Evolutionary conservation across 2,329 filamentous ascomycete genomes (phyloP).

Genomic region (Aspergillus transmontanensis): DNA sequence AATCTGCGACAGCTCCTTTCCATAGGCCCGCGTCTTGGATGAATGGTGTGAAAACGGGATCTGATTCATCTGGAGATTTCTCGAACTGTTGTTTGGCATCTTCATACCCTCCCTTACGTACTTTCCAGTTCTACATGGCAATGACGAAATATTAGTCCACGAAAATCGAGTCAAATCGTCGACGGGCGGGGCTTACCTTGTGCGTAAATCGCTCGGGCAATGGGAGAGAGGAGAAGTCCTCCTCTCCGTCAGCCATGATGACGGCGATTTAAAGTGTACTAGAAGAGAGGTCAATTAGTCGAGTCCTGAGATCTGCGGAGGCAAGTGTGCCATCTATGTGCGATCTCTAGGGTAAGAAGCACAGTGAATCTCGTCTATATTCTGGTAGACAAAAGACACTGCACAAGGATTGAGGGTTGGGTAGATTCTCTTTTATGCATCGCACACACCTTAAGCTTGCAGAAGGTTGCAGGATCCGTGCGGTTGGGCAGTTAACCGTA

Average conservation of each 20-base stretch:
- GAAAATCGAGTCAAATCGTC: not conserved
- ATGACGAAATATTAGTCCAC: conserved; percentile 11
- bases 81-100: conserved; percentile 87
- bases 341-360: not conserved
- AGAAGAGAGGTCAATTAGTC: conserved; percentile 6
- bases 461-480: conserved; percentile 22
- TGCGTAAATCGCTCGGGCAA: conserved; percentile 46
- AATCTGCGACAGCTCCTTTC: conserved; percentile 91
- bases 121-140: conserved; percentile 78
- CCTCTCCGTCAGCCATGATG: conserved; percentile 46
- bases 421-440: not conserved
- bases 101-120: conserved; percentile 92
- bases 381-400: not conserved
- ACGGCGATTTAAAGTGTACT: conserved; percentile 14
- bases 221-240: conserved; percentile 47
- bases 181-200: conserved; percentile 35
- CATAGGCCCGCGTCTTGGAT: conserved; percentile 80
- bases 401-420: not conserved
- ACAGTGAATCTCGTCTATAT: not conserved
- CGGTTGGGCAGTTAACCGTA: conserved; percentile 16
- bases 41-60: conserved; percentile 85
- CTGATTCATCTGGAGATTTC: conserved; percentile 78
- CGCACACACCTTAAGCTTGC: conserved; percentile 20
- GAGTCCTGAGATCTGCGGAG: conserved; percentile 3
- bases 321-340: not conserved